These are phyloP conservation scores for Rhizoctonia solani DNA, from an alignment of 1,284 basidiomycete species.

Conservation along the genomic window DNA sequence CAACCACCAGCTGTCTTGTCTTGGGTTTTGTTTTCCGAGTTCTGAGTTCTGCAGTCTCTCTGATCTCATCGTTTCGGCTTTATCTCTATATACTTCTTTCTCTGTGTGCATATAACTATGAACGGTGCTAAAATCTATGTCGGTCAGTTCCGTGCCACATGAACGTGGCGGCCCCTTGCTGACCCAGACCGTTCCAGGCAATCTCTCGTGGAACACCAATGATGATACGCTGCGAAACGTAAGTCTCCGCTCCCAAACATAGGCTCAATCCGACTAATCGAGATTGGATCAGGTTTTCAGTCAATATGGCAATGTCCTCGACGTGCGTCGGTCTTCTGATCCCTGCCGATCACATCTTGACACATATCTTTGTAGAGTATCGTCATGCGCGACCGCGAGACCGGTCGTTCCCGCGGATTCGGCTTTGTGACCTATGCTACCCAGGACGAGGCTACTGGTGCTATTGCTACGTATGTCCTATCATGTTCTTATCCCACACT, in stretches of 20 bases:
- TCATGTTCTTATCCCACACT: neutral
- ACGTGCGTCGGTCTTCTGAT: constrained; percentile 33
- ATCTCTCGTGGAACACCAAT: constrained; percentile 37
- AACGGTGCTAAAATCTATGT: constrained; percentile 33
- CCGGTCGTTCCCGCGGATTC: constrained; percentile 94
- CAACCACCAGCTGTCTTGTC: constrained; percentile 29
- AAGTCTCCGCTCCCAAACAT: neutral
- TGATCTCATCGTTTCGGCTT: constrained; percentile 28
- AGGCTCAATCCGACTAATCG: constrained; percentile 13
- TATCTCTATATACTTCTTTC: neutral
- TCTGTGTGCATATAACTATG: constrained; percentile 19
- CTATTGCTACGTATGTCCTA: constrained; percentile 54
- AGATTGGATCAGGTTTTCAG: constrained; percentile 32
- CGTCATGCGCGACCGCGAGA: constrained; percentile 97
- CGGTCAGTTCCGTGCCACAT: constrained; percentile 31
- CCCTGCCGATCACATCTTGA: constrained; percentile 17
- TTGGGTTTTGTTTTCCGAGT: neutral
- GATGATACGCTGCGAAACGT: constrained; percentile 25
- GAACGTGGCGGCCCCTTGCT: constrained; percentile 1
- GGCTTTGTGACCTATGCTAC: constrained; percentile 97
- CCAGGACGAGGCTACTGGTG: constrained; percentile 85
- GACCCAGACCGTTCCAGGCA: constrained; percentile 13
- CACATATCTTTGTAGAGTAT: constrained; percentile 68
- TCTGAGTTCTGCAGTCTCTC: no score
- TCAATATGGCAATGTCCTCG: constrained; percentile 34